These are phyloP conservation scores for Meyerozyma athensensis DNA, from an alignment of 1,139 yeast species.

Conservation along the genomic window DNA sequence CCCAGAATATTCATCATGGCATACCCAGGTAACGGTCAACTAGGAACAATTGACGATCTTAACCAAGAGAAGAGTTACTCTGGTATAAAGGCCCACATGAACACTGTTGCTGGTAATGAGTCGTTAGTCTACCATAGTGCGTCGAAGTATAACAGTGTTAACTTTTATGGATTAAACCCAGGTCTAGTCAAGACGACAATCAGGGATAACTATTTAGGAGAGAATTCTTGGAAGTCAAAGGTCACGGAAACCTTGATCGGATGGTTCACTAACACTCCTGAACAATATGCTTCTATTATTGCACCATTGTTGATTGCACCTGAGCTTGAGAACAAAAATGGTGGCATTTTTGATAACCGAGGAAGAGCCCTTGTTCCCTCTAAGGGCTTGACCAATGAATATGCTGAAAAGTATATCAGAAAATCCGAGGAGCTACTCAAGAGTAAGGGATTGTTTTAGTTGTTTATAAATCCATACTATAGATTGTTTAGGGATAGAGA, in stretches of 20 bases:
- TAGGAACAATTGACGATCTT: conserved; percentile 25
- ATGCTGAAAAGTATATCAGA: conserved; percentile 18
- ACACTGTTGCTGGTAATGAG: conserved; percentile 36
- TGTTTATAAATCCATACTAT: conserved; percentile 14
- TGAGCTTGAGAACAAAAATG: conserved; percentile 20
- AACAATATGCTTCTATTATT: conserved; percentile 22
- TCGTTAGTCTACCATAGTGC: conserved; percentile 21
- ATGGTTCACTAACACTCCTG: conserved; percentile 23
- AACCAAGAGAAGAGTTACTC: conserved; percentile 24
- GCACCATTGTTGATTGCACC: conserved; percentile 23
- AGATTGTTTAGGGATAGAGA: no score
- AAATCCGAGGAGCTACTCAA: conserved; percentile 14
- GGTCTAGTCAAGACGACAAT: conserved; percentile 29
- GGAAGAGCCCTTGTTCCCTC: conserved; percentile 19
- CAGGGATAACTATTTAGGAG: conserved; percentile 24
- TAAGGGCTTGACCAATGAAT: conserved; percentile 18
- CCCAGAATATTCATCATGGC: conserved; percentile 32
- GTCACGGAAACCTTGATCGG: conserved; percentile 21
- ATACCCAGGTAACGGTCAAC: conserved; percentile 25
- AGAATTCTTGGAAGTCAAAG: conserved; percentile 16
- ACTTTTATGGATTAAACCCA: conserved; percentile 30
- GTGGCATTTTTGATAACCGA: conserved; percentile 21
- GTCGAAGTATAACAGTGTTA: conserved; percentile 12
- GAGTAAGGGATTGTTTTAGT: conserved; percentile 16
- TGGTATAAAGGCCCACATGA: conserved; percentile 23